Conservation (phyloP, 768 basidiomycete genomes). For the Boletus rubropictus region DNA sequence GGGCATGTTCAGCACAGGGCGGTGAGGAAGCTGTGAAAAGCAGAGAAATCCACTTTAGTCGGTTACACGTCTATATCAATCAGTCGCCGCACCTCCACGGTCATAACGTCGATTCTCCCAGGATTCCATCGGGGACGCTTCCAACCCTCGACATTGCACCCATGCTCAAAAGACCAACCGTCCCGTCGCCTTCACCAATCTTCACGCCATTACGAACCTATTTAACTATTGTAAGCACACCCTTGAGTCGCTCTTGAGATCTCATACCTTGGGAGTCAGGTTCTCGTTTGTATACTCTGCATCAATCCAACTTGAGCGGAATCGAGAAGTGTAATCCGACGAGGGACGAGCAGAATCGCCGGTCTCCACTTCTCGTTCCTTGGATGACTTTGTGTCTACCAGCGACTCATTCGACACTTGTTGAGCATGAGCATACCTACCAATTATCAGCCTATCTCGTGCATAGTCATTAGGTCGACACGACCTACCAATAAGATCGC, state of each 20-base stretch:
- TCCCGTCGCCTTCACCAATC: slow-evolving; percentile 94
- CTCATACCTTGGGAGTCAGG: slow-evolving; percentile 47
- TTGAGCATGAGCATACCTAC: slow-evolving; percentile 66
- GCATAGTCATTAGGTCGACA: neutral
- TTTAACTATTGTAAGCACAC: neutral
- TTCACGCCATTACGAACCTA: slow-evolving; percentile 80
- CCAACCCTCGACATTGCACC: slow-evolving; percentile 98
- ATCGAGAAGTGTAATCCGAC: slow-evolving; percentile 46
- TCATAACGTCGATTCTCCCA: slow-evolving; percentile 76
- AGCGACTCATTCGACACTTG: slow-evolving; percentile 60
- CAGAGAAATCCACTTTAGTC: slow-evolving; percentile 5
- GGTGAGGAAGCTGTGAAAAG: slow-evolving; percentile 68
- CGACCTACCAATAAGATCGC: slow-evolving; percentile 79
- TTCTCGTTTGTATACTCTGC: slow-evolving; percentile 66
- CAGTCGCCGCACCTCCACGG: slow-evolving; percentile 63
- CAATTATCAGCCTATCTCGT: neutral
- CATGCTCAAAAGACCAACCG: slow-evolving; percentile 76
- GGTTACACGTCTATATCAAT: neutral
- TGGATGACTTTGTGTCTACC: slow-evolving; percentile 42
- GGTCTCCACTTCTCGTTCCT: slow-evolving; percentile 35
- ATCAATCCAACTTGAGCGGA: slow-evolving; percentile 78
- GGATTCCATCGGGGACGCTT: slow-evolving; percentile 88
- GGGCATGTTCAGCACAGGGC: slow-evolving; percentile 62
- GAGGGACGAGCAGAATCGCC: slow-evolving; percentile 43
- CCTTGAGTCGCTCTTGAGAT: neutral